Base-by-base conservation (phyloP, 2,329 filamentous ascomycete species). In the Stachybotrys chartarum region DNA sequence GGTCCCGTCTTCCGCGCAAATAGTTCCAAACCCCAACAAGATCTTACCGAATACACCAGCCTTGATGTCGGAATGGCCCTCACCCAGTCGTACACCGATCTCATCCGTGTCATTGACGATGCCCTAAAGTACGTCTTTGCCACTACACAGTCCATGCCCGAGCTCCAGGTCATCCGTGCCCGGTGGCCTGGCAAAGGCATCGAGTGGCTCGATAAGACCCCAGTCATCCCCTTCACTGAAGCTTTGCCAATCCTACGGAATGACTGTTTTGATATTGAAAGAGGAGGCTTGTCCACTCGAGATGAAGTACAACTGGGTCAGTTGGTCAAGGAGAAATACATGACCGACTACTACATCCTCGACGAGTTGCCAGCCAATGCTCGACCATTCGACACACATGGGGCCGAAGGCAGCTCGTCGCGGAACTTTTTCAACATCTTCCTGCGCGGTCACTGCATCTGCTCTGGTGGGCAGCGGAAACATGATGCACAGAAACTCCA, bases 41-140 rank as follows among this genome's bases (percentile, higher is more conserved):
- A 97, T 69, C 78, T 97, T 78, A 96, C 92, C 0, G 92, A 97
- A 70, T 97, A 95, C 69, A 97, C 91, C 5, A 92, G 92, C 54
- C 78, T 97, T 35, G 92, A 97, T 78, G 72, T 97, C 18, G 92
- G 97, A 68, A 97, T 97, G 92, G 82, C 86, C 3, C 90, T 97
- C 59, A 87, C 91, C 52, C 84, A 89, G 63, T 87, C 95, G 70
- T 96, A 97, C 69, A 87, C 96, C 65, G 92, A 97, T 71, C 88
- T 92, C 53, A 81, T 97, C 39, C 78, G 84, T 44, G 78, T 89
- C 10, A 82, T 97, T 50, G 92, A 97, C 66, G 78, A 80, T 14
- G 86, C 89, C 58, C 85, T 97, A 69, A 96, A 96, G 75, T 77
- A 80, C 55, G 90, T 96, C 42, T 76, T 77, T 62, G 64, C 61